Base-by-base conservation (phyloP, 108 stramenopile genomes). In the Ochromonas danica region DNA sequence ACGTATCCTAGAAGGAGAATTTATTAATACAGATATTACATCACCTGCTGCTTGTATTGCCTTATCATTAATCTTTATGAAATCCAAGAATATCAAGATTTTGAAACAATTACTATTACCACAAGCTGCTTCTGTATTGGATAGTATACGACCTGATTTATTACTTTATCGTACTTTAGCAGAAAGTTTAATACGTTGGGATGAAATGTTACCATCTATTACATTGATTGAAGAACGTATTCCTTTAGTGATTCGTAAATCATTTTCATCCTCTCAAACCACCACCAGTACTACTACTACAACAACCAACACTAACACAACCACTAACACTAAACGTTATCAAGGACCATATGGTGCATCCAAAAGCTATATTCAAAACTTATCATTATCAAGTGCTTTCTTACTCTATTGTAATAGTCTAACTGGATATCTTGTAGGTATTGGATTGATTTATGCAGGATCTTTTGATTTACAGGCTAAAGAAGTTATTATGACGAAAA, bases 11-110 rank as follows among this genome's bases (percentile, higher is more conserved):
- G 95, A 96, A 80, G 91, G 93, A 0, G 90, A 91, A 31, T 86
- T 87, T 25, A 88, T 96, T 43, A 98, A 97, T 81, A 93, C 85
- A 1, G 93, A 97, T 79, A 88, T 98, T 0, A 98, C 98, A 38
- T 90, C 95, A 25, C 94, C 96, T n/a, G 98, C 91, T 39, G 93
- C 98, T 30, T 94, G 90, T 1, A 83, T 97, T 28, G 96, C 95
- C 0, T 87, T 98, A 1, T 95, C 91, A 30, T 84, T 98, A 41
- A 92, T 96, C 85, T 95, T 91, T 82, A 87, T 95, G 62, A 88
- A 90, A 75, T 94, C 91, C 78, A 92, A 92, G 83, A 82, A 87
- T 78, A 57, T 62, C 27, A 43, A 42, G 36, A 81, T 85, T 27
- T 33, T 67, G 10, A 28, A 89, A 6, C 84, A 89, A n/a, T 85